Evolutionary conservation across 1,139 yeast genomes (phyloP), one percentile per base, ranked within the genome.

Genomic region (Kurtzmaniella quercitrusa): DNA sequence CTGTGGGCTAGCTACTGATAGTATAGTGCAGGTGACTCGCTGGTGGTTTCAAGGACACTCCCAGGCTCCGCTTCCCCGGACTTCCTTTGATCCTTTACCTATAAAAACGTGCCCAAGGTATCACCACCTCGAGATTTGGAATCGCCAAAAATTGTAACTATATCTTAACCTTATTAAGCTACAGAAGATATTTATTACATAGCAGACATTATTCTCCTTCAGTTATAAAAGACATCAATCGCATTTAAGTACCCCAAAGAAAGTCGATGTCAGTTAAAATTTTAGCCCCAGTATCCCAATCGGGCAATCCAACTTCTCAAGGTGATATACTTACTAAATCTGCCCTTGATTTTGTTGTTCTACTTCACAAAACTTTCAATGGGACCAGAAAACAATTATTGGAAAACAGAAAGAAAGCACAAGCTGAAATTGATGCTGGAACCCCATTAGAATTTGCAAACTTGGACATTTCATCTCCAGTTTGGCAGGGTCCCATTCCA

Each of bases 311-410:
- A 31, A 52, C 57, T 5, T 41, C 55, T 8, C 57, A 51, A 41
- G 50, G 51, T 8, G 54, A 53, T 39, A 52, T 54, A 17, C 43
- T 53, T 16, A 54, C 58, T 33, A 46, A 48, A 25, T 42, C 47
- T 1, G 55, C 57, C 1, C 47, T 54, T 17, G 43, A 50, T 15
- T 54, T 53, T 37, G 55, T 54, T 31, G 54, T 45, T 8, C 40
- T 53, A 18, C 49, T 54, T 25, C 58, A 54, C 40, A 44, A 53
- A 18, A 40, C 55, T 4, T 54, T 54, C 44, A 52, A 54, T 39
- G 10, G 34, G 11, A 51, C 52, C 23, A 47, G 58, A 34, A 41
- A 43, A 23, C 43, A 46, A 25, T 46, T 54, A 10, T 46, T 54
- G 15, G 50, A 46, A 18, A 47, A 51, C 40, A 44, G 58, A 25